Percentiles rank a stretch among this genome's conserved stretches.
phyloP scores from a whole-genome alignment of 768 basidiomycete genomes.

The Tylopilus felleus region DNA sequence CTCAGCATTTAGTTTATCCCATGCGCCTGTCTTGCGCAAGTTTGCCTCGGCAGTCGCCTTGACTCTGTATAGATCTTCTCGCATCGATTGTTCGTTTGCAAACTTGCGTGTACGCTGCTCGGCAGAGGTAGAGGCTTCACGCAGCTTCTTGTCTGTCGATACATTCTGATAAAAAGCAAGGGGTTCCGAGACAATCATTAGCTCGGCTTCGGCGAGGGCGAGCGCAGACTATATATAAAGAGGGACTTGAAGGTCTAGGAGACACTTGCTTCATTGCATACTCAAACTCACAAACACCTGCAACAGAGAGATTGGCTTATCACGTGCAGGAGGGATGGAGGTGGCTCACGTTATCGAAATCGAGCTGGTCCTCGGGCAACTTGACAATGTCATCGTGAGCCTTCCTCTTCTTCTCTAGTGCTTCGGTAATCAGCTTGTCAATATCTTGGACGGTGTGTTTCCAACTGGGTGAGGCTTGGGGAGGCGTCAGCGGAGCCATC shows the following conservation, averaged over 20 bases:
- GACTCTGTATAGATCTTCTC: conserved; percentile 72
- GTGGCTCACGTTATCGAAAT: conserved; percentile 59
- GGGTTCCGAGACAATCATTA: conserved; percentile 51
- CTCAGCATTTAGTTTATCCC: conserved; percentile 62
- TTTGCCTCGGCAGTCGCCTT: conserved; percentile 68
- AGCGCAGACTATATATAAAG: conserved; percentile 46
- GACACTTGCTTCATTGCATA: background rate
- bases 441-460: conserved; percentile 63
- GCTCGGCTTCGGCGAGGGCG: conserved; percentile 54
- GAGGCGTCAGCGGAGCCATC: conserved; percentile 54
- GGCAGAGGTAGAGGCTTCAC: conserved; percentile 74
- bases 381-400: conserved; percentile 58
- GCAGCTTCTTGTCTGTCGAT: conserved; percentile 63
- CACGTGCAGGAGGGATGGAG: background rate
- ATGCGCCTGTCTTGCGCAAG: conserved; percentile 55
- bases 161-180: conserved; percentile 80
- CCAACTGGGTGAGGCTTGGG: conserved; percentile 67
- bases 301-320: background rate
- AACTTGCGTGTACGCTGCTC: conserved; percentile 67
- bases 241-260: conserved; percentile 15
- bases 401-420: conserved; percentile 54
- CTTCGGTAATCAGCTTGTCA: conserved; percentile 49
- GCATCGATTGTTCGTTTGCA: conserved; percentile 72
- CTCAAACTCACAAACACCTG: conserved; percentile 68
- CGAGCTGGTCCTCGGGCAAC: conserved; percentile 53